A percentile compares a stretch with the other conserved stretches of the same genome.
Conservation (phyloP, 1,139 yeast genomes). For the Yamadazyma spencermartinsiae region DNA sequence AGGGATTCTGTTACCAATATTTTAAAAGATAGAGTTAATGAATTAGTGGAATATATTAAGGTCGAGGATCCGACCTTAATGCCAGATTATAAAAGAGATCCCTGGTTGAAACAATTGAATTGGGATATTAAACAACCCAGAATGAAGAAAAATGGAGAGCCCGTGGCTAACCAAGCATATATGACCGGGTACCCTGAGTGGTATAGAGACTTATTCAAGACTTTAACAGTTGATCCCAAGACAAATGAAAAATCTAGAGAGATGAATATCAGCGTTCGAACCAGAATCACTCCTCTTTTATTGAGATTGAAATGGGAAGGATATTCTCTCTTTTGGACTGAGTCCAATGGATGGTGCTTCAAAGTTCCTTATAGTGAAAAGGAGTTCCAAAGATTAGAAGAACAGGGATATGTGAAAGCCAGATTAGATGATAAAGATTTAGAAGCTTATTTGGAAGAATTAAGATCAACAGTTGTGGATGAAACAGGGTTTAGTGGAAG, state of each 20-base stretch:
- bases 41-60: conserved; percentile 44
- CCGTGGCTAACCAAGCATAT: conserved; percentile 72
- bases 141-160: conserved; percentile 70
- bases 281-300: conserved; percentile 76
- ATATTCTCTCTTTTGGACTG: conserved; percentile 78
- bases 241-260: conserved; percentile 24
- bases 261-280: conserved; percentile 65
- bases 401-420: conserved; percentile 54
- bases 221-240: conserved; percentile 32
- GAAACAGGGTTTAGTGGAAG: conserved; percentile 20
- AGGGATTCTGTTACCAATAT: conserved; percentile 57
- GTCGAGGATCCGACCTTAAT: conserved; percentile 27
- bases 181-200: conserved; percentile 93
- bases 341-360: conserved; percentile 87
- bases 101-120: conserved; percentile 88
- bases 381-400: conserved; percentile 39
- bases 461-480: conserved; percentile 13
- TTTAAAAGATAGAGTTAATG: conserved; percentile 60
- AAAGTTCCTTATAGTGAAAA: conserved; percentile 47
- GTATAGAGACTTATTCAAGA: conserved; percentile 74
- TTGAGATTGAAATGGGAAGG: conserved; percentile 85
- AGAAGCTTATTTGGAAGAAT: conserved; percentile 22
- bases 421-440: conserved; percentile 29
- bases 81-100: conserved; percentile 53
- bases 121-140: conserved; percentile 72